Base-by-base conservation (phyloP, 1,284 basidiomycete species). In the Fomitopsis pinicola region DNA sequence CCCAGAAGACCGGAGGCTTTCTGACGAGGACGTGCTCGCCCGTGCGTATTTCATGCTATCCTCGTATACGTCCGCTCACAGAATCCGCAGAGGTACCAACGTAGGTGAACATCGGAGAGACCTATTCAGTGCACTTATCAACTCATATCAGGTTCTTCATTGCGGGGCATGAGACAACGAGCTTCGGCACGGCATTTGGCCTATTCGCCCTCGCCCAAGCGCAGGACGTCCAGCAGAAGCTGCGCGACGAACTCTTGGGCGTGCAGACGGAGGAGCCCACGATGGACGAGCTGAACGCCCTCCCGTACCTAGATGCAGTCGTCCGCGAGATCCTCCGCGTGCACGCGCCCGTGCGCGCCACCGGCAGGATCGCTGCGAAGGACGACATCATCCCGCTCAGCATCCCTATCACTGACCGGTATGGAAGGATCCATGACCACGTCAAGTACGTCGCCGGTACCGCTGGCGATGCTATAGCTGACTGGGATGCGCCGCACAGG, bases 141-240 rank as follows among this genome's bases (percentile, higher is more conserved):
- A 8, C 28, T 22, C 7, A 3, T 28, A n/a, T n/a, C n/a, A 59
- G 58, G 3, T 59, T 87, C 73, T 68, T 89, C 1, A 76, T 84
- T 5, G 86, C 87, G 4, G 92, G 92, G 1, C 89, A 94, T 72
- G 92, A 94, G 70, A 94, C 93, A 0, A 79, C 78, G 26, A 67
- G 64, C 48, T 65, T 72, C 6, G 70, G 69, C 1, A 79, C 80
- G 0, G 79, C 80, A 0, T 88, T 86, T 86, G 84, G 85, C 0
- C 75, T 95, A 0, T 90, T 80, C 71, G 80, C 84, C 1, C 82
- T 96, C 2, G 74, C 85, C 0, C 77, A 78, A 44, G 65, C 84
- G 58, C 82, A 79, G 0, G 76, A 80, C 0, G 75, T 85, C 0
- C 92, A 95, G 70, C 72, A 68, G 9, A 86, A 84, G 64, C 82